These are phyloP conservation scores for Alternaria ethzedia DNA, from an alignment of 2,329 filamentous ascomycete species.

Conservation along the genomic window DNA sequence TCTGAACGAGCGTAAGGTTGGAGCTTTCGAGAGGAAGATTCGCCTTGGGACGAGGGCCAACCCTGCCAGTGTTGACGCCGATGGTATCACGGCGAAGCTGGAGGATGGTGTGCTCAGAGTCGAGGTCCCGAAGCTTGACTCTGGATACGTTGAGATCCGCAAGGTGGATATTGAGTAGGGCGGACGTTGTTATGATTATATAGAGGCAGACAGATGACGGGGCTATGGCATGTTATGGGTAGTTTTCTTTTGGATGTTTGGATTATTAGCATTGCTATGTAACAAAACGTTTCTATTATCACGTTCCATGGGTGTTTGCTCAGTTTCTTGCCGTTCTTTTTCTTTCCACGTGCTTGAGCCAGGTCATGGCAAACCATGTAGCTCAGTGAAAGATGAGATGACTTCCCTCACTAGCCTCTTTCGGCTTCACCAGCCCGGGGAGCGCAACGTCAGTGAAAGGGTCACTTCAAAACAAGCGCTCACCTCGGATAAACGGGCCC, in stretches of 20 bases:
- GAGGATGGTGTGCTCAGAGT: conserved; percentile 79
- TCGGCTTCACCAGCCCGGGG: not conserved
- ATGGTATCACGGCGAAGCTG: conserved; percentile 74
- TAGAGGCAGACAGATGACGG: not conserved
- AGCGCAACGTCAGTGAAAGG: not conserved
- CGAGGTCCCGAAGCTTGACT: conserved; percentile 73
- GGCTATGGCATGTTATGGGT: not conserved
- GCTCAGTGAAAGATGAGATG: not conserved
- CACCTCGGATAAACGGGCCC: not conserved
- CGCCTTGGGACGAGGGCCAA: conserved; percentile 62
- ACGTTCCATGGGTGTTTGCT: not conserved
- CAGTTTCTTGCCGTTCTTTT: not conserved
- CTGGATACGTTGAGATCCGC: conserved; percentile 65
- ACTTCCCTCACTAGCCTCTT: not conserved
- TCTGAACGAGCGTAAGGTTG: conserved; percentile 72
- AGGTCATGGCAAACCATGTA: not conserved
- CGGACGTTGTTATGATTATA: not conserved
- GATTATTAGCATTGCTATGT: not conserved
- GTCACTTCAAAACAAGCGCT: not conserved
- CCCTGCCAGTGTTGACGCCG: conserved; percentile 69
- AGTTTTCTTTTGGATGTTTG: not conserved
- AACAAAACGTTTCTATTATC: not conserved
- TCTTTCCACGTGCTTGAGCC: not conserved
- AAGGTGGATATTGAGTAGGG: conserved; percentile 59
- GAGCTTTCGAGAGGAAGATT: conserved; percentile 75